Percentiles rank a stretch among this genome's conserved stretches.
Evolutionary conservation across 495 filamentous ascomycete genomes (phyloP).

Genomic region (Penicillium macrosclerotiorum): DNA sequence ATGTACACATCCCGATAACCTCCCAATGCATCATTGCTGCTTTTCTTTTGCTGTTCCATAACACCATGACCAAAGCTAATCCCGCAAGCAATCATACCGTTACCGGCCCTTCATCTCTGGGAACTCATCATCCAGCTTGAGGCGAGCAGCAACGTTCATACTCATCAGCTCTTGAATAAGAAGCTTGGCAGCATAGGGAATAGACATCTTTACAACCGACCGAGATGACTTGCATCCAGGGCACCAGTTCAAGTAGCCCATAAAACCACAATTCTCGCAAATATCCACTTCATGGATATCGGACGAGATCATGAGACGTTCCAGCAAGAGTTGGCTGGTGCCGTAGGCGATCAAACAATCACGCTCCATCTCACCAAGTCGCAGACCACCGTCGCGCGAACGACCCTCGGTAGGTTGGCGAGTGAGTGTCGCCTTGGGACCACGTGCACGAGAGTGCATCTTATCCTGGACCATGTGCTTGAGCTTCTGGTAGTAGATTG

Average conservation of each 20-base stretch:
- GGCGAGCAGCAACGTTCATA: constrained; percentile 90
- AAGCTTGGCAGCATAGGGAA: constrained; percentile 98
- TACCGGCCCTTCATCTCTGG: constrained; percentile 52
- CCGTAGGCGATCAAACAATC: constrained; percentile 97
- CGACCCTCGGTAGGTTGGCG: constrained; percentile 96
- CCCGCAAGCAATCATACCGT: background rate
- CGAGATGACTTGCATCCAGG: constrained; percentile 80
- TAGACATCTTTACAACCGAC: constrained; percentile 82
- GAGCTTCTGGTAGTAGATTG: constrained; percentile 99
- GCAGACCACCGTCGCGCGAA: constrained; percentile 85
- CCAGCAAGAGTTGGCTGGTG: constrained; percentile 84
- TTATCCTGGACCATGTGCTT: constrained; percentile 99
- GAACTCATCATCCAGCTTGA: constrained; percentile 91
- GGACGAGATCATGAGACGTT: constrained; percentile 89
- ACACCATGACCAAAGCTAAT: constrained; percentile 11
- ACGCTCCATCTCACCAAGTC: constrained; percentile 98
- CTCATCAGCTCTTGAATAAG: constrained; percentile 93
- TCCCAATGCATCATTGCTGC: constrained; percentile 6
- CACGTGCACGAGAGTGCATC: constrained; percentile 93
- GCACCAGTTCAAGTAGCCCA: constrained; percentile 93
- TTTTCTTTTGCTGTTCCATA: constrained; percentile 10
- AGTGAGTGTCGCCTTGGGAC: constrained; percentile 86
- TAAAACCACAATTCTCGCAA: constrained; percentile 87
- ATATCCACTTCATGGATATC: constrained; percentile 90
- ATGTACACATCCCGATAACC: constrained; percentile 11